These are phyloP conservation scores for Backusella westeae DNA, from an alignment of 192 early-diverging fungal genomes.

Conservation along the genomic window DNA sequence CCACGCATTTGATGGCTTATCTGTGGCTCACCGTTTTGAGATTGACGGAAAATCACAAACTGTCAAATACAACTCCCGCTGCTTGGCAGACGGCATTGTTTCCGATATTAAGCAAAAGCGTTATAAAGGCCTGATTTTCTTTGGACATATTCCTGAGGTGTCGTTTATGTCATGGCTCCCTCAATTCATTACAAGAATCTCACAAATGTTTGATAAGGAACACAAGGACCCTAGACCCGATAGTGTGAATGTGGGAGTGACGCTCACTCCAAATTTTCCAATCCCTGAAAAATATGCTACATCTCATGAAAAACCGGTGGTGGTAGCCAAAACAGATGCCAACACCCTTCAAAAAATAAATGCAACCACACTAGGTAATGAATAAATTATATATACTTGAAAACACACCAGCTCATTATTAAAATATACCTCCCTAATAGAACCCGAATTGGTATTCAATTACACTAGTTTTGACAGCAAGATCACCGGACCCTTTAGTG, in stretches of 20 bases:
- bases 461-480: background rate
- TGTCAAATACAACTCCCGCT: conserved; percentile 27
- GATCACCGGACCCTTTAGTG: background rate
- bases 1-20: conserved; percentile 36
- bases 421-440: background rate
- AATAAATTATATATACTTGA: too few relatives aligned
- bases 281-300: background rate
- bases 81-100: conserved; percentile 20
- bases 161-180: background rate
- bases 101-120: conserved; percentile 5
- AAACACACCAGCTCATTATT: background rate
- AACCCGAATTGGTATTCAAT: background rate
- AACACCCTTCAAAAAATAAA: conserved; percentile 34
- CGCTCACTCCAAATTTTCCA: conserved; percentile 36
- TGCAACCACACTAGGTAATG: conserved; percentile 25
- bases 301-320: background rate
- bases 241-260: conserved; percentile 19
- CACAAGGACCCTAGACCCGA: background rate
- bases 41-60: conserved; percentile 7
- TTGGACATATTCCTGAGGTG: conserved; percentile 17
- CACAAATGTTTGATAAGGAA: background rate
- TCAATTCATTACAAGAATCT: background rate
- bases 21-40: conserved; percentile 32
- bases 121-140: conserved; percentile 12
- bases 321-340: conserved; percentile 36